A percentile compares a stretch with the other conserved stretches of the same genome.
Conservation (phyloP, 164 flowering plant species). For the Aristolochia contorta region DNA sequence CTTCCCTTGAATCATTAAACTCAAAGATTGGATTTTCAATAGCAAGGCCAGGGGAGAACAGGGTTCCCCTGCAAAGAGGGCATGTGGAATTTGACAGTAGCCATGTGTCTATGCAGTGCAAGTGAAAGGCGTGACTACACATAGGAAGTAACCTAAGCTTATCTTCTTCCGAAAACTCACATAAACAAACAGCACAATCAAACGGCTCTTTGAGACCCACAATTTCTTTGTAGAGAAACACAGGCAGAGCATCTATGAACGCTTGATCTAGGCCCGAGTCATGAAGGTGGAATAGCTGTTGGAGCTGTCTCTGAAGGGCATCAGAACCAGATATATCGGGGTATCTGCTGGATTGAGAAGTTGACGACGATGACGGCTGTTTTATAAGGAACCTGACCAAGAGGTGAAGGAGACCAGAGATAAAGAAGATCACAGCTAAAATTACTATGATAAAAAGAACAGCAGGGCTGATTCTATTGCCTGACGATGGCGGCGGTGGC, state of each 20-base stretch:
- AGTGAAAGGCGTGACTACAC: conserved; percentile 82
- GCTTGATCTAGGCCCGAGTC: conserved; percentile 86
- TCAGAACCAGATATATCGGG: conserved; percentile 35
- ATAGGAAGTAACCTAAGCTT: conserved; percentile 62
- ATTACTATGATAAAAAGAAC: conserved; percentile 45
- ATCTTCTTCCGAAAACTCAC: conserved; percentile 58
- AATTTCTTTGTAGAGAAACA: conserved; percentile 59
- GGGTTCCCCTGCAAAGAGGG: conserved; percentile 66
- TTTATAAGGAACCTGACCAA: conserved; percentile 47
- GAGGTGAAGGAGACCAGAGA: conserved; percentile 59
- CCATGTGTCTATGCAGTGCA: conserved; percentile 80
- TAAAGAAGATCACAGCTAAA: conserved; percentile 53
- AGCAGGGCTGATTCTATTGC: conserved; percentile 42
- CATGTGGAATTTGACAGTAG: conserved; percentile 81
- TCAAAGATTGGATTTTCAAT: conserved; percentile 37
- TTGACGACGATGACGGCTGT: conserved; percentile 34
- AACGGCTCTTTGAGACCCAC: conserved; percentile 66
- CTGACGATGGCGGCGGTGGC: conserved; percentile 19
- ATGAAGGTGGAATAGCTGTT: conserved; percentile 73
- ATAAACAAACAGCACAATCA: conserved; percentile 85
- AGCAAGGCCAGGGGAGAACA: conserved; percentile 21
- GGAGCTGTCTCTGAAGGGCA: conserved; percentile 67
- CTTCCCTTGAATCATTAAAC: conserved; percentile 22
- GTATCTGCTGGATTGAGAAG: conserved; percentile 37
- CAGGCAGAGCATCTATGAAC: conserved; percentile 70